phyloP scores from a whole-genome alignment of 164 flowering plant species.

The Nelumbo lutea region DNA sequence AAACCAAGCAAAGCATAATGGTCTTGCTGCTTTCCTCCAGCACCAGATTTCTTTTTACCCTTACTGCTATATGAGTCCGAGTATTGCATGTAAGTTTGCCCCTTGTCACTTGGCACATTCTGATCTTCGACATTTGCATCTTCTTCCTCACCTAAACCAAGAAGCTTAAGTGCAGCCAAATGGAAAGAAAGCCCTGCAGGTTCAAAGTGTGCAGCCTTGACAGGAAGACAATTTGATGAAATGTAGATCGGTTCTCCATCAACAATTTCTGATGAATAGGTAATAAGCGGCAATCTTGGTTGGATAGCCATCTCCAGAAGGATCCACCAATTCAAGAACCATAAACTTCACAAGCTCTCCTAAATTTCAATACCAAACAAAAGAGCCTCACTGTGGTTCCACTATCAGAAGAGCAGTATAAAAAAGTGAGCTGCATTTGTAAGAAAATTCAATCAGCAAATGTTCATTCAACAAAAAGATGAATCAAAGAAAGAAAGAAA shows the following conservation, averaged over 20 bases:
- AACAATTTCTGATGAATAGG: conserved; percentile 61
- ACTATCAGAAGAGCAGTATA: neutral
- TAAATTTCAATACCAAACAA: neutral
- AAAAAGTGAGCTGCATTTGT: neutral
- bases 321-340: neutral
- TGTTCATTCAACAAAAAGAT: neutral
- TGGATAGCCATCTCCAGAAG: conserved; percentile 8
- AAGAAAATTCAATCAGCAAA: neutral
- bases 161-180: conserved; percentile 55
- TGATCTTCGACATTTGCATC: conserved; percentile 25
- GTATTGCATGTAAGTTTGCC: conserved; percentile 42
- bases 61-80: conserved; percentile 72
- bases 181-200: conserved; percentile 94
- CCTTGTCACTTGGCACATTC: conserved; percentile 38
- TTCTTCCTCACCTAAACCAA: conserved; percentile 50
- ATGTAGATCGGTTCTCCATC: conserved; percentile 69
- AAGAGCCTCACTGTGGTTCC: neutral
- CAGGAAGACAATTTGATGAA: conserved; percentile 72
- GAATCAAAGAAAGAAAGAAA: neutral
- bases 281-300: conserved; percentile 33
- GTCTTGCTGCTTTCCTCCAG: conserved; percentile 61
- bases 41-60: conserved; percentile 75
- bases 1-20: conserved; percentile 89
- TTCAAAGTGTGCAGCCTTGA: conserved; percentile 57
- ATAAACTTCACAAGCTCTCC: neutral